These are phyloP conservation scores for Fusarium sp. DNA, from an alignment of 2,329 filamentous ascomycete species.

Conservation along the genomic window DNA sequence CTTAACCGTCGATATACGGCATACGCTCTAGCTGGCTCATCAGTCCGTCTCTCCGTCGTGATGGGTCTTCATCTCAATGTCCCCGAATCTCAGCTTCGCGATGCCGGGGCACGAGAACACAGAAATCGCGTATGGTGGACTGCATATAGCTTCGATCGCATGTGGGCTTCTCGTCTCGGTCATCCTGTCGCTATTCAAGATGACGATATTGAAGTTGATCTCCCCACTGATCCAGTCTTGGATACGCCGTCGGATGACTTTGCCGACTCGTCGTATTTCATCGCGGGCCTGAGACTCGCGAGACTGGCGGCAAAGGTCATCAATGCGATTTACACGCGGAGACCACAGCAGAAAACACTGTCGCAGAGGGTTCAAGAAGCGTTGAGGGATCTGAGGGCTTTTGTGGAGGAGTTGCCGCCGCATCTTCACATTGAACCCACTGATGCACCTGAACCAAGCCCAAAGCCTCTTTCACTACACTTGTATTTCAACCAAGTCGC, in stretches of 20 bases:
- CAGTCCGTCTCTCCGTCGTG: slow-evolving; percentile 54
- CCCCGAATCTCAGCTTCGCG: slow-evolving; percentile 51
- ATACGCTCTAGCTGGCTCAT: slow-evolving; percentile 54
- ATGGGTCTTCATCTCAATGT: slow-evolving; percentile 56
- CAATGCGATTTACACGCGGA: slow-evolving; percentile 47
- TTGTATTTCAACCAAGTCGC: slow-evolving; percentile 47
- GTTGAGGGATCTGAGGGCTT: slow-evolving; percentile 43
- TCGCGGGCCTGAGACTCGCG: slow-evolving; percentile 52
- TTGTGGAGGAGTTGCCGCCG: slow-evolving; percentile 45
- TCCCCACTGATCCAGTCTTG: slow-evolving; percentile 50
- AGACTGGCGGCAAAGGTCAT: slow-evolving; percentile 43
- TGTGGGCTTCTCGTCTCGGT: slow-evolving; percentile 60
- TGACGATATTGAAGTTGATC: slow-evolving; percentile 56
- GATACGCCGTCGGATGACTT: slow-evolving; percentile 44
- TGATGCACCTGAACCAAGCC: slow-evolving; percentile 33
- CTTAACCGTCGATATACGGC: slow-evolving; percentile 57
- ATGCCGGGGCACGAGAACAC: slow-evolving; percentile 51
- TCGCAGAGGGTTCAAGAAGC: slow-evolving; percentile 47
- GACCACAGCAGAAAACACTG: slow-evolving; percentile 41
- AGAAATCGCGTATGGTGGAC: slow-evolving; percentile 55
- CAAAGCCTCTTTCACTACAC: slow-evolving; percentile 47
- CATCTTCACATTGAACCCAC: slow-evolving; percentile 45
- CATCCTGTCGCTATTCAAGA: slow-evolving; percentile 59
- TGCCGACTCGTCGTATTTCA: slow-evolving; percentile 44
- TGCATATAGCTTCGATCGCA: slow-evolving; percentile 55